A percentile compares a stretch with the other conserved stretches of the same genome.
Conservation (phyloP, 2,329 filamentous ascomycete genomes). For the Paradendryphiella salina region DNA sequence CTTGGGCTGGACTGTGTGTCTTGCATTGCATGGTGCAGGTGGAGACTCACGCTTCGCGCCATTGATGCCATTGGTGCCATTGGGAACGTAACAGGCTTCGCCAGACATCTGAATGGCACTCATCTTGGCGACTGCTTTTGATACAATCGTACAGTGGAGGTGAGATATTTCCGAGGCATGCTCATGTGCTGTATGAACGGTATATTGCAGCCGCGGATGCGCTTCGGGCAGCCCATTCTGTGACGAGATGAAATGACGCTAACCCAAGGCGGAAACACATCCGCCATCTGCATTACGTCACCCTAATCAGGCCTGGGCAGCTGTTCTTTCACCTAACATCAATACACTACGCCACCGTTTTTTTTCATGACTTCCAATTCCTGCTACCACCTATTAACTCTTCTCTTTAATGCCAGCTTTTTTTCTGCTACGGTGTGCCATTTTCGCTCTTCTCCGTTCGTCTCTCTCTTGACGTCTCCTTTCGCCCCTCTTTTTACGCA, state of each 20-base stretch:
- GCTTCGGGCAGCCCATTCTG: neutral
- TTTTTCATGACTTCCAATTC: neutral
- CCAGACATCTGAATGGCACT: constrained; percentile 34
- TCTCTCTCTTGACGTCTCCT: too few relatives aligned
- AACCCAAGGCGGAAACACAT: constrained; percentile 4
- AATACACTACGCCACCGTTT: neutral
- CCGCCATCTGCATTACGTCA: constrained; percentile 15
- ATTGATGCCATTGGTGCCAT: constrained; percentile 21
- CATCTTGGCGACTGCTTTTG: constrained; percentile 23
- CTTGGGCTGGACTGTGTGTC: constrained; percentile 11
- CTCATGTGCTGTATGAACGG: constrained; percentile 4
- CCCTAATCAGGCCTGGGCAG: neutral
- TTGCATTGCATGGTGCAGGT: constrained; percentile 5
- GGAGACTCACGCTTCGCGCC: constrained; percentile 35
- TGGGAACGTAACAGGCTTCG: constrained; percentile 8
- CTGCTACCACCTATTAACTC: too few relatives aligned
- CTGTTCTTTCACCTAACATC: too few relatives aligned
- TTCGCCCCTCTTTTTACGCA: too few relatives aligned
- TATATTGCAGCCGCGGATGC: neutral
- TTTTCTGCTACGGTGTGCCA: too few relatives aligned
- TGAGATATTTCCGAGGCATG: neutral
- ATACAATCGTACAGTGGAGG: neutral
- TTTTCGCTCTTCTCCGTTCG: too few relatives aligned
- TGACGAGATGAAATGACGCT: constrained; percentile 1
- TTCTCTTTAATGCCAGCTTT: too few relatives aligned